Conservation (phyloP, 495 filamentous ascomycete species). For the Podospora pseudoanserina region DNA sequence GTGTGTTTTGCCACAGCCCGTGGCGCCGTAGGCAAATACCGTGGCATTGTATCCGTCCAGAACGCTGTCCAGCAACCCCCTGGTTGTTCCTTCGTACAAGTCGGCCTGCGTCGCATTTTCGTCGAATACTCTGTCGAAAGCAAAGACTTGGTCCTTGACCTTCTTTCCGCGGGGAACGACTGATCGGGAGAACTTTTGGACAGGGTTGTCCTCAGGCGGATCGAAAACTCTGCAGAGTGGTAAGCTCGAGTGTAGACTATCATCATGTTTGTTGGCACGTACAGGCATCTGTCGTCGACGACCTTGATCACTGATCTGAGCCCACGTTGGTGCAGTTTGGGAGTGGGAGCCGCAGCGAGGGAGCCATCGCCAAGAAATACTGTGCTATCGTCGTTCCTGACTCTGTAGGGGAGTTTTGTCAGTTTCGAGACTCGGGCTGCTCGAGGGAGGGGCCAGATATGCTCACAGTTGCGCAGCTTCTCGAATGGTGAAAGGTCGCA, state of each 20-base stretch:
- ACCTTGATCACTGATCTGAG: conserved; percentile 92
- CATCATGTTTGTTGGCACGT: conserved; percentile 36
- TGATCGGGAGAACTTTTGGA: conserved; percentile 83
- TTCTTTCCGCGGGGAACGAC: conserved; percentile 83
- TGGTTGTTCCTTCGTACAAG: conserved; percentile 93
- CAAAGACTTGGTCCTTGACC: conserved; percentile 97
- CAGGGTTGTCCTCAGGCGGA: conserved; percentile 91
- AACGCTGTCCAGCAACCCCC: conserved; percentile 84
- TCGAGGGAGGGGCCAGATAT: neutral
- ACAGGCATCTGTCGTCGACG: conserved; percentile 94
- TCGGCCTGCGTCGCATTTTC: conserved; percentile 90
- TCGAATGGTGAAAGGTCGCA: conserved; percentile 87
- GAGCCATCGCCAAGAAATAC: conserved; percentile 94
- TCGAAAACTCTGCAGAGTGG: conserved; percentile 82
- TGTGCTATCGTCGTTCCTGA: conserved; percentile 78
- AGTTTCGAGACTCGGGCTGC: conserved; percentile 3
- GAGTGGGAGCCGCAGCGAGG: conserved; percentile 74
- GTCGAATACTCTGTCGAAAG: conserved; percentile 95
- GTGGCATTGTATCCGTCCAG: conserved; percentile 98
- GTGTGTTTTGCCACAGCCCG: conserved; percentile 97
- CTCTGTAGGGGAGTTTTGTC: conserved; percentile 40
- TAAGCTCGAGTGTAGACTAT: neutral
- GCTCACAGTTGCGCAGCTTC: conserved; percentile 64
- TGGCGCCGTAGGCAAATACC: conserved; percentile 97
- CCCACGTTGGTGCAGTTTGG: conserved; percentile 82